Evolutionary conservation across 305 asterid genomes (phyloP).

Genomic region (Lippia alba): DNA sequence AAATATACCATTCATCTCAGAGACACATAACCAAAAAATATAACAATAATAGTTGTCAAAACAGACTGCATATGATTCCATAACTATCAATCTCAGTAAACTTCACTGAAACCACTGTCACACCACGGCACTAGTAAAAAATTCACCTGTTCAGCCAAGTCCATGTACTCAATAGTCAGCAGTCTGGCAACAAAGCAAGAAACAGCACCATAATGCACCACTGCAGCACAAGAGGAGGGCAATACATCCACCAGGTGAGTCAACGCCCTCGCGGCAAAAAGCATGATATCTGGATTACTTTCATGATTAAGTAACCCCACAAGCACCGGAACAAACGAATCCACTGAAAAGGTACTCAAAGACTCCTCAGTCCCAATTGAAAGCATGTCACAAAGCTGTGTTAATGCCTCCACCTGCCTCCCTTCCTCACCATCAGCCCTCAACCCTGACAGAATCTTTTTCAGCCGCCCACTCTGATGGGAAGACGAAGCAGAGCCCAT

Average conservation of each 20-base stretch:
- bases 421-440: conserved; percentile 99
- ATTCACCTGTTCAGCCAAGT: conserved; percentile 97
- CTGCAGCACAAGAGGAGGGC: conserved; percentile 96
- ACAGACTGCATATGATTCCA: not conserved
- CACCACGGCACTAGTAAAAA: not conserved
- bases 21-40: not conserved
- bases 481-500: conserved; percentile 83
- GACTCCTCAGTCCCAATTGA: conserved; percentile 97
- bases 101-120: not conserved
- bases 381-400: conserved; percentile 95
- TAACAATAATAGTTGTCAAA: not conserved
- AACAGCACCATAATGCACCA: conserved; percentile 98
- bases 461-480: conserved; percentile 84
- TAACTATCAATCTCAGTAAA: conserved; percentile 1
- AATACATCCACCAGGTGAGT: conserved; percentile 96
- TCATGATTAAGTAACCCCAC: conserved; percentile 94
- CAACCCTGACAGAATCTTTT: conserved; percentile 92
- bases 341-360: conserved; percentile 91
- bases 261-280: conserved; percentile 94
- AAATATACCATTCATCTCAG: conserved; percentile 25
- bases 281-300: conserved; percentile 94
- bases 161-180: conserved; percentile 97
- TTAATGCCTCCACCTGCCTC: conserved; percentile 91
- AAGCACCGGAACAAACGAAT: conserved; percentile 94
- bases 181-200: conserved; percentile 91